Conservation (phyloP, 495 filamentous ascomycete species). For the Parathielavia hyrcaniae region DNA sequence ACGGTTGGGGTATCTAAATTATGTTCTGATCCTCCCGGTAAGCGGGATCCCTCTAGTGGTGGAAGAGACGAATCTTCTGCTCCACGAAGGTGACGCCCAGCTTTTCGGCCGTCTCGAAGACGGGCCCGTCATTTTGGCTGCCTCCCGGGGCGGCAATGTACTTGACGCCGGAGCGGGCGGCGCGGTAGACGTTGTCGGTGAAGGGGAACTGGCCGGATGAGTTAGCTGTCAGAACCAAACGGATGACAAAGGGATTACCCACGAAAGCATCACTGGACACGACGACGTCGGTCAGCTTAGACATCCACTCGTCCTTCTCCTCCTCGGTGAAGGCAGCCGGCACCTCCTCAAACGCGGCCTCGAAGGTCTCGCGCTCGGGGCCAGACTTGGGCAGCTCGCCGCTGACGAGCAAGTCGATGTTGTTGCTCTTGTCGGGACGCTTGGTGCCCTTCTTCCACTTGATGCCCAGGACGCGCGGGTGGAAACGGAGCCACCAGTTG, state of each 20-base stretch:
- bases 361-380: constrained; percentile 76
- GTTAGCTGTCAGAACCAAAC: constrained; percentile 14
- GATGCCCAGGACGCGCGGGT: constrained; percentile 74
- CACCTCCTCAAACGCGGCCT: constrained; percentile 87
- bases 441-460: constrained; percentile 97
- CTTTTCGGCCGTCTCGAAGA: constrained; percentile 89
- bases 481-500: constrained; percentile 99
- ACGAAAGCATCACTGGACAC: constrained; percentile 93
- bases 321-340: constrained; percentile 73
- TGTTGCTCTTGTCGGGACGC: constrained; percentile 94
- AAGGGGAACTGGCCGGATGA: constrained; percentile 73
- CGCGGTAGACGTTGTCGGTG: constrained; percentile 93
- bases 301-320: constrained; percentile 78
- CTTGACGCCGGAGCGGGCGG: constrained; percentile 80
- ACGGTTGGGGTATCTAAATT: constrained; percentile 13
- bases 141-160: constrained; percentile 91
- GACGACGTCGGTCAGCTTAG: constrained; percentile 72
- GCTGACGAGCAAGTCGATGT: constrained; percentile 89
- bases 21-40: neutral
- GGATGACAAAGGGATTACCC: constrained; percentile 35
- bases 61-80: constrained; percentile 81
- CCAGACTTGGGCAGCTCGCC: constrained; percentile 76
- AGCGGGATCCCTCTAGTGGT: constrained; percentile 53
- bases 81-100: constrained; percentile 86
- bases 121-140: constrained; percentile 84